A percentile compares a stretch with the other conserved stretches of the same genome.
Evolutionary conservation across 208 protist genomes (phyloP).

Genomic region (Leishmania gerbilli): DNA sequence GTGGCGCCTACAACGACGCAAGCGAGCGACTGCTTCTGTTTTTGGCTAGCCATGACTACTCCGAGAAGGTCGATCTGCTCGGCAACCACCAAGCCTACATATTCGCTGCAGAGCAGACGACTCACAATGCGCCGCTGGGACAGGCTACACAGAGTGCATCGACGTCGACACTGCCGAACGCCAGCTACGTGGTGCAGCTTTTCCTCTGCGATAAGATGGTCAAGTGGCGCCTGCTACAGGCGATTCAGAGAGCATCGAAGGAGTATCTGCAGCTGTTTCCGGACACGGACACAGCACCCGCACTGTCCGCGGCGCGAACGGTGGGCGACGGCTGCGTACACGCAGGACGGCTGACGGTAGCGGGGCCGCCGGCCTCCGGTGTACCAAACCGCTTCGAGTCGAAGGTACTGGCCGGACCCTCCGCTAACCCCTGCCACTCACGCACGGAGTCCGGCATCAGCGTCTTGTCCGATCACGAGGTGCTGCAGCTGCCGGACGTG

Average conservation of each 20-base stretch:
- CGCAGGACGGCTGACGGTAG: neutral
- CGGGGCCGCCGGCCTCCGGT: neutral
- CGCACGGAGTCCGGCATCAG: conserved; percentile 23
- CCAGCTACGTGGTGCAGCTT: conserved; percentile 37
- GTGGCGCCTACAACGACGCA: conserved; percentile 27
- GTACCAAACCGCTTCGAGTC: conserved; percentile 17
- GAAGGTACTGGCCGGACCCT: conserved; percentile 12
- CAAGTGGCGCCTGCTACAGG: conserved; percentile 58
- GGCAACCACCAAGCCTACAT: conserved; percentile 38
- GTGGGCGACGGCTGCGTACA: neutral
- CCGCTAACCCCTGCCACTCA: conserved; percentile 3
- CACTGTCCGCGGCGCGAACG: neutral
- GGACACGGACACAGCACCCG: neutral
- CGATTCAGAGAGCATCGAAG: conserved; percentile 31
- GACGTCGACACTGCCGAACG: neutral
- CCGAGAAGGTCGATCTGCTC: conserved; percentile 42
- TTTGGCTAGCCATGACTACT: conserved; percentile 51
- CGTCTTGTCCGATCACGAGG: conserved; percentile 57
- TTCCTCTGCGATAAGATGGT: conserved; percentile 42
- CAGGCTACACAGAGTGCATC: neutral
- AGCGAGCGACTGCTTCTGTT: conserved; percentile 45
- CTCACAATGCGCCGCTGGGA: neutral
- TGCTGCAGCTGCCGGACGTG: conserved; percentile 64
- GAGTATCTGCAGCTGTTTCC: conserved; percentile 26
- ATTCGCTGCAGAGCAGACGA: conserved; percentile 17